Conservation (phyloP, 345 rosid genomes). For the Citrus hindsii region DNA sequence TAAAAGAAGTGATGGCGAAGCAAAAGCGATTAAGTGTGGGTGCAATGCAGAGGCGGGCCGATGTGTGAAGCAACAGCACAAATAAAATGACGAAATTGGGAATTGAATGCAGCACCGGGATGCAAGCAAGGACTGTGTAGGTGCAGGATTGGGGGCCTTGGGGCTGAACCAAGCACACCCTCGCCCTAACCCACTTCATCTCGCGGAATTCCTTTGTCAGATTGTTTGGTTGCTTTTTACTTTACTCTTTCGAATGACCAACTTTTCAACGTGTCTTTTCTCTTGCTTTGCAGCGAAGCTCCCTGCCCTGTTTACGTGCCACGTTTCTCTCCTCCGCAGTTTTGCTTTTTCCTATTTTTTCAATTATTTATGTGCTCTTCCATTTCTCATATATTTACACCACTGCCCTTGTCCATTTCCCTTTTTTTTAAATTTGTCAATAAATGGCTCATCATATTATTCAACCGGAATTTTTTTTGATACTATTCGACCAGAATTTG, state of each 20-base stretch:
- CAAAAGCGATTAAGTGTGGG: background rate
- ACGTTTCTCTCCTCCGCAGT: background rate
- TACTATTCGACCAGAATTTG: background rate
- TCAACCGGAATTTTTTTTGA: background rate
- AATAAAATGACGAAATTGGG: background rate
- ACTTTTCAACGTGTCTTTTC: constrained; percentile 19
- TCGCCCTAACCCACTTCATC: background rate
- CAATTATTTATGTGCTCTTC: background rate
- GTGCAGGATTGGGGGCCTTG: background rate
- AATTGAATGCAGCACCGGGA: background rate
- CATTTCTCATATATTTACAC: background rate
- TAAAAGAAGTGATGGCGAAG: background rate
- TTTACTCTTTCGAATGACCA: background rate
- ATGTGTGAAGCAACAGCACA: background rate
- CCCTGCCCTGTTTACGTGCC: background rate
- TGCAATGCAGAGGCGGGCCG: background rate
- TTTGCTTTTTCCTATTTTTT: background rate
- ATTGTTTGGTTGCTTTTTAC: constrained; percentile 6
- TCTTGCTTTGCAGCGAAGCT: constrained; percentile 9
- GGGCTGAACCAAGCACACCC: background rate
- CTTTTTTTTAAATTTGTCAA: background rate
- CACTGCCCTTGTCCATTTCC: background rate
- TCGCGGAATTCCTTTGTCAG: constrained; percentile 21
- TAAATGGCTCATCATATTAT: background rate
- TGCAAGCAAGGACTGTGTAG: constrained; percentile 3